These are phyloP conservation scores for Malus hybrid DNA, from an alignment of 331 rosid genomes.

Conservation along the genomic window DNA sequence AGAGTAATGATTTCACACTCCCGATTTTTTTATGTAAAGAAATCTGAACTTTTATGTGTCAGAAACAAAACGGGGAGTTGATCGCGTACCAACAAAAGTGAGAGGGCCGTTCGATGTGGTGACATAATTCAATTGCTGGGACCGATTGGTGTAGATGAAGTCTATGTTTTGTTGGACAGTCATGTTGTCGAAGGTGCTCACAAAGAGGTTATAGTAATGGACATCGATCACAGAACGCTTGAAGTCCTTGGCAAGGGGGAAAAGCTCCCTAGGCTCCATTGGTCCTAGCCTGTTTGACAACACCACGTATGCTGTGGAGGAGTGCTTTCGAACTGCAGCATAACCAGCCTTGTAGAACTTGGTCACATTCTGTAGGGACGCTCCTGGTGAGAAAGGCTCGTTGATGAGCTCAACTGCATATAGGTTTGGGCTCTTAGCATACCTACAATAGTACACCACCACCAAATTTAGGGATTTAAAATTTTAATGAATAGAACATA, in stretches of 20 bases:
- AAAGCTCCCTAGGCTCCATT: conserved; percentile 32
- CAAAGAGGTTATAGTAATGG: conserved; percentile 59
- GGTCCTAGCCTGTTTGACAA: conserved; percentile 47
- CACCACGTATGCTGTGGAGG: conserved; percentile 40
- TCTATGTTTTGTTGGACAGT: conserved; percentile 54
- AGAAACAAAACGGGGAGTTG: neutral
- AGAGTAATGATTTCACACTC: neutral
- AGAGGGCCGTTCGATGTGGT: conserved; percentile 75
- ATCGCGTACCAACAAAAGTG: conserved; percentile 50
- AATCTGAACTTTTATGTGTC: no score
- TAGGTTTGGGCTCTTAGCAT: conserved; percentile 37
- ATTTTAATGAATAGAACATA: no score
- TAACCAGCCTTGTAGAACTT: conserved; percentile 63
- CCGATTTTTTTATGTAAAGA: neutral
- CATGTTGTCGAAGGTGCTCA: conserved; percentile 15
- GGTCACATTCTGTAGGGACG: conserved; percentile 28
- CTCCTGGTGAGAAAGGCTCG: conserved; percentile 62
- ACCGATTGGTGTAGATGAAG: conserved; percentile 38
- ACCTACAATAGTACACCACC: conserved; percentile 6
- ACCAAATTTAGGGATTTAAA: neutral
- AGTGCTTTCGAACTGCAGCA: conserved; percentile 49
- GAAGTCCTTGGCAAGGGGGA: conserved; percentile 46
- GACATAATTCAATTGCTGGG: conserved; percentile 28
- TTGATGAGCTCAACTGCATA: conserved; percentile 66
- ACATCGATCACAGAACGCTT: conserved; percentile 46